Evolutionary conservation across 169 alveolate genomes (phyloP).

Genomic region (Amoebophrya sp.): DNA sequence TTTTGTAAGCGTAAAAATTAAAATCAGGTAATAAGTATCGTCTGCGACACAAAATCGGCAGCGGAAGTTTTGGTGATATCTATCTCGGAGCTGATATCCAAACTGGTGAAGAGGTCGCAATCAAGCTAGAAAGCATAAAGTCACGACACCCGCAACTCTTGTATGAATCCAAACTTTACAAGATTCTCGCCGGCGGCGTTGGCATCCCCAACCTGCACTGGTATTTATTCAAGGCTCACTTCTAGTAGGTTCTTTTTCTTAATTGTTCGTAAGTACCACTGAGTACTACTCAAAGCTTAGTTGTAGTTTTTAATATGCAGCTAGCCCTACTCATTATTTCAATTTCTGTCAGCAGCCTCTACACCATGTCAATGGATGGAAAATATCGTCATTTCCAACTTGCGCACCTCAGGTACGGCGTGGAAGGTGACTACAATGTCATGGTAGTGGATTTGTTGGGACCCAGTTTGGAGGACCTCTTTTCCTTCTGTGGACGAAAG

Average conservation of each 20-base stretch:
- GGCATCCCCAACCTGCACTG: slow-evolving; percentile 51
- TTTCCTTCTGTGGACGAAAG: slow-evolving; percentile 84
- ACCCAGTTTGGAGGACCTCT: slow-evolving; percentile 93
- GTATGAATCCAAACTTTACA: slow-evolving; percentile 92
- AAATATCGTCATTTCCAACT: too few relatives aligned
- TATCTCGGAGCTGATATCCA: slow-evolving; percentile 86
- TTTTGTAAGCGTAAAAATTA: not conserved
- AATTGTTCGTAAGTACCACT: too few relatives aligned
- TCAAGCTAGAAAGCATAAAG: slow-evolving; percentile 84
- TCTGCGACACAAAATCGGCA: slow-evolving; percentile 89
- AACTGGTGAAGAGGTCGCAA: slow-evolving; percentile 88
- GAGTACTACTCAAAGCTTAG: too few relatives aligned
- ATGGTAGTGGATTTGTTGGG: slow-evolving; percentile 94
- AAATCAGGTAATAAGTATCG: slow-evolving; percentile 40
- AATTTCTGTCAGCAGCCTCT: too few relatives aligned
- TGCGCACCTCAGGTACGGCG: slow-evolving; percentile 60
- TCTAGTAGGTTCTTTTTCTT: too few relatives aligned
- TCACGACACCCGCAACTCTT: slow-evolving; percentile 82
- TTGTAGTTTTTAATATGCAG: too few relatives aligned
- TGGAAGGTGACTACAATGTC: slow-evolving; percentile 95
- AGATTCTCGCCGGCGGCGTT: slow-evolving; percentile 84
- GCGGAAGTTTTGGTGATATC: slow-evolving; percentile 96
- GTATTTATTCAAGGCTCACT: too few relatives aligned
- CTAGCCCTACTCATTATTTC: too few relatives aligned
- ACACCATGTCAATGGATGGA: too few relatives aligned